phyloP scores from a whole-genome alignment of 805 yeast genomes.

The Candida vartiovaarae region DNA sequence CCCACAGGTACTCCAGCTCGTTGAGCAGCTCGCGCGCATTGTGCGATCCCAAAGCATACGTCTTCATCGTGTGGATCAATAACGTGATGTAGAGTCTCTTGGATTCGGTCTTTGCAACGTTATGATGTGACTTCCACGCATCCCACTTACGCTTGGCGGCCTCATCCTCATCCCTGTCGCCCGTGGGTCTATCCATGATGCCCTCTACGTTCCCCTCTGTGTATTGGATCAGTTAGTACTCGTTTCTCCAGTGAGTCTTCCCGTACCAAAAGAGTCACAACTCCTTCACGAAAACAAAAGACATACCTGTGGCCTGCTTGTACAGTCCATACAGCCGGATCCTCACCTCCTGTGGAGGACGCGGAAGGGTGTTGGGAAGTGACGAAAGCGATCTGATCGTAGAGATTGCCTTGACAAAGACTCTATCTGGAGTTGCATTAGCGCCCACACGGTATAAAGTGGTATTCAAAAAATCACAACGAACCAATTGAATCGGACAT shows the following conservation, averaged over 20 bases:
- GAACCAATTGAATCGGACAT: slow-evolving; percentile 1
- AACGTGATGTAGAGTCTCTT: slow-evolving; percentile 62
- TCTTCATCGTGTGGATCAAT: slow-evolving; percentile 65
- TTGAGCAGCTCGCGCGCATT: slow-evolving; percentile 58
- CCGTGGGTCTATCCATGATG: slow-evolving; percentile 59
- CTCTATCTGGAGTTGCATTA: slow-evolving; percentile 47
- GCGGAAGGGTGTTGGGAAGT: slow-evolving; percentile 55
- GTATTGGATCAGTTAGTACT: neutral
- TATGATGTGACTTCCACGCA: slow-evolving; percentile 76
- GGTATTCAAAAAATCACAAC: neutral
- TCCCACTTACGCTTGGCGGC: slow-evolving; percentile 65
- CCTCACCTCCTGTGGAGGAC: slow-evolving; percentile 70
- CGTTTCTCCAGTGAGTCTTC: too few relatives aligned
- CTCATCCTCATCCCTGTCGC: slow-evolving; percentile 52
- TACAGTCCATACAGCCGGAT: slow-evolving; percentile 72
- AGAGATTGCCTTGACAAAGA: slow-evolving; percentile 75
- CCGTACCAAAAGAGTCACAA: too few relatives aligned
- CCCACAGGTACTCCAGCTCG: slow-evolving; percentile 72
- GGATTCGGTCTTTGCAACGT: slow-evolving; percentile 62
- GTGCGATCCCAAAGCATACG: slow-evolving; percentile 58
- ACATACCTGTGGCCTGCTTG: slow-evolving; percentile 63
- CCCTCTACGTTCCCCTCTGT: slow-evolving; percentile 66
- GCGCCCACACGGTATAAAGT: neutral
- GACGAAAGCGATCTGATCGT: slow-evolving; percentile 69
- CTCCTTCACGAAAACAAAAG: neutral